Percentiles rank a stretch among this genome's conserved stretches.
phyloP scores from a whole-genome alignment of 768 basidiomycete species.

The Tricholoma saponaceum region DNA sequence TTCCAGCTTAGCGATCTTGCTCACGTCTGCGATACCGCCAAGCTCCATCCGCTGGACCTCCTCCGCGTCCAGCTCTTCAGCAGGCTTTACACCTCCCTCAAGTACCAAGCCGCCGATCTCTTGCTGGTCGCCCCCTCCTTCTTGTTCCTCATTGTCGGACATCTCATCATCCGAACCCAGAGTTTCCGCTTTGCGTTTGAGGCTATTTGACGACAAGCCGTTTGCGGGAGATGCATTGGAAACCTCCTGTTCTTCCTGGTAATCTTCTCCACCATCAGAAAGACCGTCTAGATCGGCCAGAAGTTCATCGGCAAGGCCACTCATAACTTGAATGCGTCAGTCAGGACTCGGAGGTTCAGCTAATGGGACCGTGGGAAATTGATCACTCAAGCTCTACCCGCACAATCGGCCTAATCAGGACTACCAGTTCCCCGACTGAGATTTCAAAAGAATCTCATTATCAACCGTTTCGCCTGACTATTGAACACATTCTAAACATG shows the following conservation, averaged over 20 bases:
- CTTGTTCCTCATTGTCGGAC: slow-evolving; percentile 44
- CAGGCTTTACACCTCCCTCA: slow-evolving; percentile 86
- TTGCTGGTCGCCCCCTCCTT: slow-evolving; percentile 38
- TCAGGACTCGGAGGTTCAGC: neutral
- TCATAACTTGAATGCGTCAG: slow-evolving; percentile 41
- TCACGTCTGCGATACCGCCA: slow-evolving; percentile 77
- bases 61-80: slow-evolving; percentile 93
- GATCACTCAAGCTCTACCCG: too few relatives aligned
- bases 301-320: slow-evolving; percentile 86
- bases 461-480: neutral
- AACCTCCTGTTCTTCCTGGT: slow-evolving; percentile 39
- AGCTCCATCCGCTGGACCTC: slow-evolving; percentile 96
- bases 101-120: slow-evolving; percentile 61
- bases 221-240: slow-evolving; percentile 12
- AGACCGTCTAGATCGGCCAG: slow-evolving; percentile 88
- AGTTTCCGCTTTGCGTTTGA: slow-evolving; percentile 71
- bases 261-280: slow-evolving; percentile 53
- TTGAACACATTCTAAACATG: neutral
- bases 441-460: too few relatives aligned
- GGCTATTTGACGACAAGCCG: slow-evolving; percentile 26
- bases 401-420: too few relatives aligned
- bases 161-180: slow-evolving; percentile 52
- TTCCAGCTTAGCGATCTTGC: slow-evolving; percentile 83
- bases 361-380: neutral
- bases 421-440: too few relatives aligned